phyloP scores from a whole-genome alignment of 1,139 yeast genomes.

The Casaregolazyma suthepensis region DNA sequence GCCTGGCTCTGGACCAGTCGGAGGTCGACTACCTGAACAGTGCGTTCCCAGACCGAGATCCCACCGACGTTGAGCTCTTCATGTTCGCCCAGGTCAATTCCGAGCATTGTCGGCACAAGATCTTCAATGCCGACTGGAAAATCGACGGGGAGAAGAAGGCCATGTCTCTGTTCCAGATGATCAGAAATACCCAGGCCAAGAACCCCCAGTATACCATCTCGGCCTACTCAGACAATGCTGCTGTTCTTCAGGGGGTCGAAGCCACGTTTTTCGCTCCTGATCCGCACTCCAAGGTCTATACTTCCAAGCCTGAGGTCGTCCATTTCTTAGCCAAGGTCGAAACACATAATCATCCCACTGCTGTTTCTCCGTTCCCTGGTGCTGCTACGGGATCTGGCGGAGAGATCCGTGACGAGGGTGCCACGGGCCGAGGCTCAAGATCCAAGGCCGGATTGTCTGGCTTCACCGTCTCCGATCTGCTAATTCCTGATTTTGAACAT shows the following conservation, averaged over 20 bases:
- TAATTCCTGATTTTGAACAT: conserved; percentile 77
- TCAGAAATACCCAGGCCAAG: conserved; percentile 82
- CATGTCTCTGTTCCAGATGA: conserved; percentile 82
- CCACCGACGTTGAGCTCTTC: conserved; percentile 95
- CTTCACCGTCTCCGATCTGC: conserved; percentile 83
- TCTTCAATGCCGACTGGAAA: conserved; percentile 98
- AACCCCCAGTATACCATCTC: conserved; percentile 81
- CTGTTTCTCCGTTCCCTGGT: conserved; percentile 98
- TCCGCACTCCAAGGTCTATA: conserved; percentile 64
- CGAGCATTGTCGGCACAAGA: conserved; percentile 98
- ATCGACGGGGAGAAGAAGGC: conserved; percentile 78
- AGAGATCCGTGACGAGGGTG: conserved; percentile 99
- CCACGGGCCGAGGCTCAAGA: conserved; percentile 97
- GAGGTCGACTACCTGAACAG: conserved; percentile 79
- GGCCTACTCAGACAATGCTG: conserved; percentile 97
- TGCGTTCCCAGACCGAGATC: conserved; percentile 88
- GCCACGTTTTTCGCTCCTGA: conserved; percentile 77
- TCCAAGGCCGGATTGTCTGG: conserved; percentile 96
- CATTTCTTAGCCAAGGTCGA: conserved; percentile 93
- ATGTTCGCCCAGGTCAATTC: conserved; percentile 99
- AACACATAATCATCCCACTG: conserved; percentile 99
- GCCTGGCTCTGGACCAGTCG: conserved; percentile 87
- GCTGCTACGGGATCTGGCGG: conserved; percentile 99
- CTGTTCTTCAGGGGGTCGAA: conserved; percentile 80
- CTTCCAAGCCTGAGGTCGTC: conserved; percentile 65